Conservation (phyloP, 345 rosid genomes). For the Rhizophora apiculata region DNA sequence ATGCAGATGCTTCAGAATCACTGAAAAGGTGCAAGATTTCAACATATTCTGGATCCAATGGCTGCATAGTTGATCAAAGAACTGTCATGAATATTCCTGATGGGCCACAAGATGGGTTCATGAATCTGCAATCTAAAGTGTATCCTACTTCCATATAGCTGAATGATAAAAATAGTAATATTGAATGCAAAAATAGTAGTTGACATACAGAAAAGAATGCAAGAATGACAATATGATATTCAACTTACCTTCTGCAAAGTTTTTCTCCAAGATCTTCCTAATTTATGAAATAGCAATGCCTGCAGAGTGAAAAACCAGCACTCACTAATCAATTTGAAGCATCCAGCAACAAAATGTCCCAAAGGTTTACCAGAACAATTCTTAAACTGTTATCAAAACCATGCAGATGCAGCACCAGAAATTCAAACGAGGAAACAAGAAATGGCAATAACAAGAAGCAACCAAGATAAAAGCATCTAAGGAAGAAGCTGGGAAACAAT, state of each 20-base stretch:
- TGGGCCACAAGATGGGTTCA: slow-evolving; percentile 2
- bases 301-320: slow-evolving; percentile 24
- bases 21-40: slow-evolving; percentile 75
- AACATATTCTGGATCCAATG: slow-evolving; percentile 54
- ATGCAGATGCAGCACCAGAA: too few relatives aligned
- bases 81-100: slow-evolving; percentile 5
- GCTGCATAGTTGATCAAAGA: slow-evolving; percentile 43
- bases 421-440: too few relatives aligned
- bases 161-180: not conserved
- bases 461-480: too few relatives aligned
- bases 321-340: slow-evolving; percentile 1
- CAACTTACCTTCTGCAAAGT: slow-evolving; percentile 44
- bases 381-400: too few relatives aligned
- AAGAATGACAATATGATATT: not conserved
- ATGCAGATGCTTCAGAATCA: slow-evolving; percentile 60
- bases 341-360: not conserved
- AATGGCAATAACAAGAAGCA: too few relatives aligned
- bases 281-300: slow-evolving; percentile 80
- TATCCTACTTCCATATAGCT: not conserved
- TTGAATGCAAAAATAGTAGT: not conserved
- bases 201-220: not conserved
- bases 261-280: slow-evolving; percentile 92
- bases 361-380: not conserved
- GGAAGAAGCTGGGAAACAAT: too few relatives aligned
- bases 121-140: not conserved